These are phyloP conservation scores for Malassezia brasiliensis DNA, from an alignment of 1,284 basidiomycete genomes.

Conservation along the genomic window DNA sequence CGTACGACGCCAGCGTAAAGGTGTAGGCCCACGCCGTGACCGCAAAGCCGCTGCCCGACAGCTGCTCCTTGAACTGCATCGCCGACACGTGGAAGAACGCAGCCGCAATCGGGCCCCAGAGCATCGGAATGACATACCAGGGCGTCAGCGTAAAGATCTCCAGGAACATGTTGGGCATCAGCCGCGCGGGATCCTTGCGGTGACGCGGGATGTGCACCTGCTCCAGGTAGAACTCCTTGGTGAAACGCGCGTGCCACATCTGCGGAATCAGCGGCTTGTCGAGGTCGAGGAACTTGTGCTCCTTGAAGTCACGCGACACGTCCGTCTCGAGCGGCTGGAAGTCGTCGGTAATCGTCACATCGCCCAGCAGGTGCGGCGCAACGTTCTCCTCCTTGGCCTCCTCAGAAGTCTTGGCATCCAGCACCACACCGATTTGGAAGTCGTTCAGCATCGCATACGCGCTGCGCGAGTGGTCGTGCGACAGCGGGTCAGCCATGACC, in stretches of 20 bases:
- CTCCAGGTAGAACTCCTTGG: conserved; percentile 87
- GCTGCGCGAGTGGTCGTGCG: conserved; percentile 84
- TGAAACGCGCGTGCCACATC: conserved; percentile 72
- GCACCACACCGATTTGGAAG: conserved; percentile 49
- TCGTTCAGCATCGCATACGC: conserved; percentile 89
- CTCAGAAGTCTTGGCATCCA: conserved; percentile 20
- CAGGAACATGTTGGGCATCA: conserved; percentile 72
- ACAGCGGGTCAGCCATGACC: conserved; percentile 70
- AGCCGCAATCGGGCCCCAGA: conserved; percentile 81
- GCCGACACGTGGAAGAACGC: conserved; percentile 72
- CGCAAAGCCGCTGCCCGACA: conserved; percentile 14
- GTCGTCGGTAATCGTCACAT: conserved; percentile 52
- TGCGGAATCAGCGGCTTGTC: conserved; percentile 73
- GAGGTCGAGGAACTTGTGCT: conserved; percentile 87
- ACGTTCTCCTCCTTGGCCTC: background rate
- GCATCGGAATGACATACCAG: conserved; percentile 85
- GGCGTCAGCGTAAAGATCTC: conserved; percentile 79
- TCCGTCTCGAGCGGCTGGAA: conserved; percentile 43
- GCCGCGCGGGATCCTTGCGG: conserved; percentile 69
- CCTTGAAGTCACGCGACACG: conserved; percentile 53
- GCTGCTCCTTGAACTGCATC: conserved; percentile 59
- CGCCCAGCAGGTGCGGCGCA: conserved; percentile 19
- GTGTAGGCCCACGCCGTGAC: conserved; percentile 51
- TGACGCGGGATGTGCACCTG: conserved; percentile 93
- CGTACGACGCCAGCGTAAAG: conserved; percentile 51